Conservation (phyloP, 2,329 filamentous ascomycete genomes). For the Trichoderma endophyticum region DNA sequence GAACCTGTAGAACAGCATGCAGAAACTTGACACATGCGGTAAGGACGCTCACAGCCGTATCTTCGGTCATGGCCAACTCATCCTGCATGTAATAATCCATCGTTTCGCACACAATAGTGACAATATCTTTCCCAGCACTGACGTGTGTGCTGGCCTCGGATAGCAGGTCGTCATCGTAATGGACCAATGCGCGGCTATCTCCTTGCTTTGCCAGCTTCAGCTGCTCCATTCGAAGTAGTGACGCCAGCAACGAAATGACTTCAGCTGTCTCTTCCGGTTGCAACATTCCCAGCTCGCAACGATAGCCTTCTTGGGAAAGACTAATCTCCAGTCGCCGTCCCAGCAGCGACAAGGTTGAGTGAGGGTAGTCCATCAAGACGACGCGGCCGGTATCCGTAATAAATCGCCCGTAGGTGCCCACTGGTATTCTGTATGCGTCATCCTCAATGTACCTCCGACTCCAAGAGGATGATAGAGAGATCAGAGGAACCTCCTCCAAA, state of each 20-base stretch:
- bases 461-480: slow-evolving; percentile 48
- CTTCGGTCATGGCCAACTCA: slow-evolving; percentile 54
- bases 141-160: slow-evolving; percentile 55
- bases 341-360: slow-evolving; percentile 77
- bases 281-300: slow-evolving; percentile 51
- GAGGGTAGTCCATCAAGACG: slow-evolving; percentile 72
- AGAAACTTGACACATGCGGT: slow-evolving; percentile 77
- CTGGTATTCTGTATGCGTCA: slow-evolving; percentile 59
- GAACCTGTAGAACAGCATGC: slow-evolving; percentile 66
- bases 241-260: slow-evolving; percentile 69
- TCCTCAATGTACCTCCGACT: slow-evolving; percentile 44
- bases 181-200: slow-evolving; percentile 32
- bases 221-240: slow-evolving; percentile 57
- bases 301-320: slow-evolving; percentile 53
- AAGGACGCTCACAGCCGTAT: slow-evolving; percentile 63
- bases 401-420: slow-evolving; percentile 66
- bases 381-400: slow-evolving; percentile 74
- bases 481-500: slow-evolving; percentile 60
- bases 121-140: slow-evolving; percentile 66
- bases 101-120: slow-evolving; percentile 78
- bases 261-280: slow-evolving; percentile 65
- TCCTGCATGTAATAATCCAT: slow-evolving; percentile 69
- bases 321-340: slow-evolving; percentile 72
- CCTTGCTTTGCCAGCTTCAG: slow-evolving; percentile 33
- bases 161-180: slow-evolving; percentile 44